Conservation (phyloP, 2,329 filamentous ascomycete genomes). For the Aspergillaceae sp. region DNA sequence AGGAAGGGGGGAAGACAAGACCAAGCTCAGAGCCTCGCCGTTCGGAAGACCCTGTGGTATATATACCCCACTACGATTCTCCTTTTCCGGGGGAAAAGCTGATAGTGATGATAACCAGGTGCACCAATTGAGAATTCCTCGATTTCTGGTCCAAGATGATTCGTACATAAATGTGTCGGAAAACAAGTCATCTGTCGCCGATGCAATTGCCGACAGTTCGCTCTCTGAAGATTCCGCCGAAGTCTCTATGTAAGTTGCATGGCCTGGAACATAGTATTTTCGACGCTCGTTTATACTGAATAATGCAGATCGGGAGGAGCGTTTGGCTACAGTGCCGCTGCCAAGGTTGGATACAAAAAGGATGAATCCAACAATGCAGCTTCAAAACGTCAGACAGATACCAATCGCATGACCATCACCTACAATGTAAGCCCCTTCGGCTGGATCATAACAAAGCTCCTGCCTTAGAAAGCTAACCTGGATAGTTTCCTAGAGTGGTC, state of each 20-base stretch:
- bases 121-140: background rate
- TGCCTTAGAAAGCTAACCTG: background rate
- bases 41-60: too few relatives aligned
- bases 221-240: background rate
- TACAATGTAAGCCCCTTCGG: slow-evolving; percentile 1
- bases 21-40: too few relatives aligned
- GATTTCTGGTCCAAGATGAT: background rate
- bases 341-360: background rate
- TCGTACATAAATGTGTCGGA: background rate
- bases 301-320: background rate
- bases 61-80: too few relatives aligned
- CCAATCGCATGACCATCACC: slow-evolving; percentile 2
- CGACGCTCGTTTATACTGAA: background rate
- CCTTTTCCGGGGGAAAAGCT: too few relatives aligned
- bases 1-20: too few relatives aligned
- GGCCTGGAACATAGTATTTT: background rate
- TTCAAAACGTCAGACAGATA: background rate
- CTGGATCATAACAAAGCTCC: too few relatives aligned
- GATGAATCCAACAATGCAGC: background rate
- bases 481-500: slow-evolving; percentile 4
- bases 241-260: background rate
- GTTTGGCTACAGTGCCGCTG: background rate
- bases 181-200: background rate
- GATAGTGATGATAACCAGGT: background rate
- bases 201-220: background rate